Evolutionary conservation across 331 rosid species (phyloP), one percentile per base, ranked within the genome.

Genomic region (Malus hybrid): DNA sequence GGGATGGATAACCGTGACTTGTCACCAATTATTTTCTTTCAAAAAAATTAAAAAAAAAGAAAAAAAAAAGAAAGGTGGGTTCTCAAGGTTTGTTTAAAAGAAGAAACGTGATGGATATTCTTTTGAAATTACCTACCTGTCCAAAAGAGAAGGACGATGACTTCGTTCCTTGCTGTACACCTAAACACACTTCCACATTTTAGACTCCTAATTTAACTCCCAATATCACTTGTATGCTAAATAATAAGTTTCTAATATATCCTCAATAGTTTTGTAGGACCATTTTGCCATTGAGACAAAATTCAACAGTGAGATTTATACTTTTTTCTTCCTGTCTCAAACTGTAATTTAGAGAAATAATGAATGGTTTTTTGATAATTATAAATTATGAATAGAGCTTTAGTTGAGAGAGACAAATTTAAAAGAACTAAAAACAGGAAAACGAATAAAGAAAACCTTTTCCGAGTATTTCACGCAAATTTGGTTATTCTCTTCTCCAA

Each of bases 381-480:
- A 39, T 9, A 39, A 39, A 39, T 39, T 39, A 39, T 39, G 2
- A 39, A 39, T 39, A 39, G 44, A 39, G 44, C 4, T 39, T 39
- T 39, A 2, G 44, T 39, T 39, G 44, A 2, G 44, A 39, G 0
- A 39, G 44, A 39, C 12, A 39, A 39, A 39, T 39, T 9, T 39
- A 39, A 39, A 39, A 39, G 46, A 39, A 39, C 46, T 39, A 10
- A 39, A 39, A 39, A 39, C 44, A 36, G 44, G 44, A 36, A 36
- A 2, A 36, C 11, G 44, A 36, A 36, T 36, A 36, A 36, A 36
- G 44, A 36, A 36, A 9, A 36, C 44, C 1, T 9, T 36, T 36
- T 9, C 3, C 4, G 46, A 39, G 46, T 39, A 39, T 39, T 9
- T 39, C 82, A 73, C 78, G 69, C 74, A 66, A 79, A 54, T 57